Base-by-base conservation (phyloP, 768 basidiomycete genomes). In the Phylloporus sp. region DNA sequence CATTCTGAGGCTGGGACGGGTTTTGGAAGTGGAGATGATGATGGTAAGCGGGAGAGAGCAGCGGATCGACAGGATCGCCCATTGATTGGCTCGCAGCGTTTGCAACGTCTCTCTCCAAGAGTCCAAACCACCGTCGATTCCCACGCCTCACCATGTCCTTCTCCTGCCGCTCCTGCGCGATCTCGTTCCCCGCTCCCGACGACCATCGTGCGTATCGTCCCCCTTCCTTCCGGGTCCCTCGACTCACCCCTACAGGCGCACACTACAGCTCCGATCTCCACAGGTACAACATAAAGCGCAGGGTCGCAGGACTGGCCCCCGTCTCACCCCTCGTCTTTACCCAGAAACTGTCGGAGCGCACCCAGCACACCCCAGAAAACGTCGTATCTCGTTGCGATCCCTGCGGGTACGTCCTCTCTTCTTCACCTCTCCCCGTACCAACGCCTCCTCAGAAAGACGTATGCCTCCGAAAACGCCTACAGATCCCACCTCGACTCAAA, bases 231-330 rank as follows among this genome's bases (percentile, higher is more conserved):
- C 26, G 2, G 9, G 1, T 3, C 20, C 9, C 27, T 49, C 23
- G 48, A 52, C 18, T 20, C n/a, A 3, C 43, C 54, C 17, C 35
- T 56, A 13, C 56, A 90, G 88, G 95, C 49, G 69, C 71, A 0
- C 96, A 99, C 64, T 97, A 95, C 67, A 81, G 82, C 53, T 90
- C 90, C 21, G 96, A 99, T 67, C 87, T 89, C 66, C 96, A 99
- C 71, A 76, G 93, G 43, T 99, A 99, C 70, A 99, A 99, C 63
- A 91, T 97, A 83, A 95, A 95, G 74, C 86, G 94, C 54, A 82
- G 92, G 23, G 88, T 98, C 15, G 94, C 95, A 3, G 81, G 78
- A 6, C 77, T 99, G 2, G 86, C 90, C 9, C 93, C 95, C 3
- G 81, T 99, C 58, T 83, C 81, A 48, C 78, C 76, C 0, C 68